These are phyloP conservation scores for Toxicodendron radicans DNA, from an alignment of 345 rosid species.

Conservation along the genomic window DNA sequence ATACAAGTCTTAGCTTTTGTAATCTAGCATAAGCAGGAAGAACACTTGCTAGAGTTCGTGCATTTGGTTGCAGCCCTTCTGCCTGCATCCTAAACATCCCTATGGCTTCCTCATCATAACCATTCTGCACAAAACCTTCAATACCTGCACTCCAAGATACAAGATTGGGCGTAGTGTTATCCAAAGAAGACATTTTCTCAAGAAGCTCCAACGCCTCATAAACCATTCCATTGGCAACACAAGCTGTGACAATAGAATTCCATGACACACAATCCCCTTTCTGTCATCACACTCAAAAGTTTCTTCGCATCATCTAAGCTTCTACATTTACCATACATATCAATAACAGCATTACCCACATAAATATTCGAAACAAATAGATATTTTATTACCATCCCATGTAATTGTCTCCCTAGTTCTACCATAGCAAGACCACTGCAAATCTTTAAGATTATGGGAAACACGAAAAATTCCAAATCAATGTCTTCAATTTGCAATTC, in stretches of 20 bases:
- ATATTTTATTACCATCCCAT: constrained; percentile 41
- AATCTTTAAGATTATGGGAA: constrained; percentile 47
- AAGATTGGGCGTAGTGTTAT: constrained; percentile 39
- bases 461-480: constrained; percentile 42
- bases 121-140: constrained; percentile 59
- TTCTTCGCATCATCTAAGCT: constrained; percentile 44
- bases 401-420: constrained; percentile 45
- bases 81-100: constrained; percentile 43
- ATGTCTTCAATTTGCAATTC: constrained; percentile 34
- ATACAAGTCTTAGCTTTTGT: constrained; percentile 40
- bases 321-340: constrained; percentile 57
- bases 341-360: constrained; percentile 52
- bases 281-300: constrained; percentile 34
- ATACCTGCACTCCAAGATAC: constrained; percentile 66
- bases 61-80: constrained; percentile 54
- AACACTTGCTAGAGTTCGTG: constrained; percentile 57
- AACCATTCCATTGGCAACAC: no score
- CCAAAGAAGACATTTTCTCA: constrained; percentile 37
- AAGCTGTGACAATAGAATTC: no score
- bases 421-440: constrained; percentile 43
- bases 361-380: constrained; percentile 35
- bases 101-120: constrained; percentile 51
- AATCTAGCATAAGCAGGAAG: constrained; percentile 72
- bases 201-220: constrained; percentile 36
- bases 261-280: no score